A percentile compares a stretch with the other conserved stretches of the same genome.
Conservation (phyloP, 164 flowering plant genomes). For the Malania oleifera region DNA sequence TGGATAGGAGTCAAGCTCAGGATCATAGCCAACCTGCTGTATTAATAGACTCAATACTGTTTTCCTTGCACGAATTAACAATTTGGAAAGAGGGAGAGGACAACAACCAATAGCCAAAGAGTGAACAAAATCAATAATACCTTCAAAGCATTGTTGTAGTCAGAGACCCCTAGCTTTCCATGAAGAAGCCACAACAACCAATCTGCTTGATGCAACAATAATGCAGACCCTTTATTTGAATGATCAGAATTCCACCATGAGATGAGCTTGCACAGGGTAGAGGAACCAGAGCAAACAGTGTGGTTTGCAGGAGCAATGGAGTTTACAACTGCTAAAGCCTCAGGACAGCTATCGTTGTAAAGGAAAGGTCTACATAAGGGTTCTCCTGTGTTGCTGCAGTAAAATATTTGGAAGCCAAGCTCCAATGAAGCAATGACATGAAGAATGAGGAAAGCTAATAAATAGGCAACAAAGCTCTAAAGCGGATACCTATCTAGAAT, state of each 20-base stretch:
- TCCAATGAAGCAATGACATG: neutral
- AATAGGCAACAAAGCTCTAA: neutral
- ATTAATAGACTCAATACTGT: slow-evolving; percentile 4
- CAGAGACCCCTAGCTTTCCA: slow-evolving; percentile 91
- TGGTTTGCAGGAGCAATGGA: slow-evolving; percentile 86
- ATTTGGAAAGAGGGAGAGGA: neutral
- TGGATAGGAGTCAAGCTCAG: slow-evolving; percentile 79
- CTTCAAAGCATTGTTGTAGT: slow-evolving; percentile 94
- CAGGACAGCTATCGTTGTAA: slow-evolving; percentile 81
- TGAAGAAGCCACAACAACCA: slow-evolving; percentile 96
- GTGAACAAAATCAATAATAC: slow-evolving; percentile 19
- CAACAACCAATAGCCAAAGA: neutral
- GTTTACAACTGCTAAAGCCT: slow-evolving; percentile 74
- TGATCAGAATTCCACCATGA: slow-evolving; percentile 71
- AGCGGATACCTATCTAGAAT: slow-evolving; percentile 66
- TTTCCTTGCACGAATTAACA: neutral
- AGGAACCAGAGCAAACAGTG: slow-evolving; percentile 86
- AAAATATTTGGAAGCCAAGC: slow-evolving; percentile 9
- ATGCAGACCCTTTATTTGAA: slow-evolving; percentile 49
- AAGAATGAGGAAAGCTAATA: neutral
- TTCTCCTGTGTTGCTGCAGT: slow-evolving; percentile 68
- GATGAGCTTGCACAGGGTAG: slow-evolving; percentile 82
- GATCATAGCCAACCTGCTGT: slow-evolving; percentile 94
- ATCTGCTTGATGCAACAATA: slow-evolving; percentile 87
- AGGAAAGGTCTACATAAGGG: slow-evolving; percentile 68